Evolutionary conservation across 2,329 filamentous ascomycete genomes (phyloP).

Genomic region (Aspergillus clavatus): DNA sequence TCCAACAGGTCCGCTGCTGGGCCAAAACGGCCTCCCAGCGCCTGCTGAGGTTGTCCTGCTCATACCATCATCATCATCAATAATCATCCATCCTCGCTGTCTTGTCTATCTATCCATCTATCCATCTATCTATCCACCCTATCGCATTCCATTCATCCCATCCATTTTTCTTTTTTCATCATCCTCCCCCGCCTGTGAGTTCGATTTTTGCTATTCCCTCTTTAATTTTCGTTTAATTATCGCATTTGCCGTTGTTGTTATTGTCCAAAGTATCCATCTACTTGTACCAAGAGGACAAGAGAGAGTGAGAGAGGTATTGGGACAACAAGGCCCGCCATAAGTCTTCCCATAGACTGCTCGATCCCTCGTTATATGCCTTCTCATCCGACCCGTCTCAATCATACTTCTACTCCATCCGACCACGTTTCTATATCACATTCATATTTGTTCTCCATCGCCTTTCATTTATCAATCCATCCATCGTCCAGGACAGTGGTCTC

Average conservation of each 20-base stretch:
- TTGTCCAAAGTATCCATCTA: neutral
- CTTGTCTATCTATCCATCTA: constrained; percentile 9
- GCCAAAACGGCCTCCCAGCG: constrained; percentile 21
- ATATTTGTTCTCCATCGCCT: neutral
- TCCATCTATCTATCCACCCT: constrained; percentile 9
- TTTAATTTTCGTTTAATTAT: neutral
- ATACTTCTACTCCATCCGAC: neutral
- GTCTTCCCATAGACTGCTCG: neutral
- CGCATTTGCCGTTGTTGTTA: neutral
- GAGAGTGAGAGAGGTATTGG: neutral
- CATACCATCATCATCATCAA: too few species aligned
- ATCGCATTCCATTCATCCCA: neutral
- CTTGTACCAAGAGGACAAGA: too few species aligned
- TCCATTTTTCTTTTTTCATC: neutral
- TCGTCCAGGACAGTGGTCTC: neutral
- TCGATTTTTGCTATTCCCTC: neutral
- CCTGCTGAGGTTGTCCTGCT: constrained; percentile 10
- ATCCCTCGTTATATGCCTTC: neutral
- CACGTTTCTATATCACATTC: neutral
- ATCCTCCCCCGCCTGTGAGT: neutral
- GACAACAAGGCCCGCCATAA: neutral
- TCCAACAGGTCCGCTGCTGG: constrained; percentile 8
- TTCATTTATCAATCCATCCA: neutral
- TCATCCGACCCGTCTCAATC: neutral
- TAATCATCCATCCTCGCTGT: constrained; percentile 13